Percentiles rank a stretch among this genome's conserved stretches.
These are phyloP conservation scores for Leishmania guyanensis DNA, from an alignment of 208 protist species.

Conservation along the genomic window DNA sequence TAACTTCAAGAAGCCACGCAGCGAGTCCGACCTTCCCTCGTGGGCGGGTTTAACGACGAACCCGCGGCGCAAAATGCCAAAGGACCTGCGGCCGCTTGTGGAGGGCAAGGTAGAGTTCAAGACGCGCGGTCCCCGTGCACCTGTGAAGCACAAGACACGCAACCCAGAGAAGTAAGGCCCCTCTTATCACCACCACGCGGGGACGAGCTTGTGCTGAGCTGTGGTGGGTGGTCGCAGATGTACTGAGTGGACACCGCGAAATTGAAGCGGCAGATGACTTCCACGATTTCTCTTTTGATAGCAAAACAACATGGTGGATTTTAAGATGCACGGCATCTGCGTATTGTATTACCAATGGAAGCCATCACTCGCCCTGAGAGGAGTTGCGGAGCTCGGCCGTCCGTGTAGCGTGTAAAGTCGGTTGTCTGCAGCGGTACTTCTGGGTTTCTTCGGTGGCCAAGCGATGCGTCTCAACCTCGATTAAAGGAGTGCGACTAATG, in stretches of 20 bases:
- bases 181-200: background rate
- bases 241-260: background rate
- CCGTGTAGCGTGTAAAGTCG: background rate
- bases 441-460: background rate
- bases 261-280: background rate
- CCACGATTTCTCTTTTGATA: background rate
- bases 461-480: background rate
- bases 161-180: conserved; percentile 76
- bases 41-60: conserved; percentile 90
- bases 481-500: background rate
- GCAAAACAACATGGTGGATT: background rate
- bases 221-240: background rate
- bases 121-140: conserved; percentile 44
- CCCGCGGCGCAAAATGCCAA: conserved; percentile 84
- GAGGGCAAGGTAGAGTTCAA: conserved; percentile 59
- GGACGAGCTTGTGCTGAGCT: background rate
- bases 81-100: conserved; percentile 74
- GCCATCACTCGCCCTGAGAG: background rate
- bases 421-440: background rate
- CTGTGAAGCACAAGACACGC: conserved; percentile 77
- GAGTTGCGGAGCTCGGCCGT: background rate
- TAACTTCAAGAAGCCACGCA: conserved; percentile 36
- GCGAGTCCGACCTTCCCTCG: conserved; percentile 33
- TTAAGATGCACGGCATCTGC: background rate
- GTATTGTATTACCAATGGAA: background rate